Conservation (phyloP, 805 yeast species). For the Nakazawaea laoshanensis region DNA sequence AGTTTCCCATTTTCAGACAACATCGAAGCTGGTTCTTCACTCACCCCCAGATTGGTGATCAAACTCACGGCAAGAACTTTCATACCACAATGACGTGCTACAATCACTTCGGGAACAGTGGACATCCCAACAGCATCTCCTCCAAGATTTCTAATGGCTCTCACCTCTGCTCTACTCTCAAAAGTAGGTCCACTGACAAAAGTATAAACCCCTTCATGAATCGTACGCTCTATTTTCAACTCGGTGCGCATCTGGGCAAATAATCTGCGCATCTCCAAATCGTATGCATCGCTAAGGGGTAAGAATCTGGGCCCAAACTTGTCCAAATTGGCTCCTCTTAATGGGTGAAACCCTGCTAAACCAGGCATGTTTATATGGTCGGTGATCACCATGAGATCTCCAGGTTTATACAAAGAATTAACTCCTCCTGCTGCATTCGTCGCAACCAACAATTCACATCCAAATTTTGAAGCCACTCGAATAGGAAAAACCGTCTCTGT, state of each 20-base stretch:
- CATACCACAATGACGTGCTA: conserved; percentile 84
- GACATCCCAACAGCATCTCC: conserved; percentile 98
- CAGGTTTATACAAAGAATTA: conserved; percentile 57
- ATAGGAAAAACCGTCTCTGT: conserved; percentile 80
- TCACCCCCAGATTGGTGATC: conserved; percentile 78
- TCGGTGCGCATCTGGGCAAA: conserved; percentile 42
- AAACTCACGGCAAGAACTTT: conserved; percentile 77
- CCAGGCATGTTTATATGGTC: conserved; percentile 94
- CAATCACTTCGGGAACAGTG: conserved; percentile 92
- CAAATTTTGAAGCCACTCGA: conserved; percentile 61
- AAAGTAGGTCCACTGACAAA: conserved; percentile 92
- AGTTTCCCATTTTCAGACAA: conserved; percentile 37
- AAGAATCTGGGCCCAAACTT: conserved; percentile 80
- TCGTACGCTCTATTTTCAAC: conserved; percentile 35
- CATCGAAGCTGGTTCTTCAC: conserved; percentile 60
- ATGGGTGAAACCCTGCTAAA: conserved; percentile 77
- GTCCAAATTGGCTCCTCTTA: conserved; percentile 79
- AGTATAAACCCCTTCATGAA: conserved; percentile 83
- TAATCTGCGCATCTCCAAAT: conserved; percentile 55
- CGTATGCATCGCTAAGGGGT: conserved; percentile 87
- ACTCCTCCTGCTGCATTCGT: conserved; percentile 98
- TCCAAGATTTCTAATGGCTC: conserved; percentile 62
- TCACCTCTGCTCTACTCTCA: conserved; percentile 88
- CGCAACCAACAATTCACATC: conserved; percentile 55
- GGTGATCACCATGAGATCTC: conserved; percentile 83